Evolutionary conservation across 192 early-diverging fungal species (phyloP).

Genomic region (Coemansia sp.): DNA sequence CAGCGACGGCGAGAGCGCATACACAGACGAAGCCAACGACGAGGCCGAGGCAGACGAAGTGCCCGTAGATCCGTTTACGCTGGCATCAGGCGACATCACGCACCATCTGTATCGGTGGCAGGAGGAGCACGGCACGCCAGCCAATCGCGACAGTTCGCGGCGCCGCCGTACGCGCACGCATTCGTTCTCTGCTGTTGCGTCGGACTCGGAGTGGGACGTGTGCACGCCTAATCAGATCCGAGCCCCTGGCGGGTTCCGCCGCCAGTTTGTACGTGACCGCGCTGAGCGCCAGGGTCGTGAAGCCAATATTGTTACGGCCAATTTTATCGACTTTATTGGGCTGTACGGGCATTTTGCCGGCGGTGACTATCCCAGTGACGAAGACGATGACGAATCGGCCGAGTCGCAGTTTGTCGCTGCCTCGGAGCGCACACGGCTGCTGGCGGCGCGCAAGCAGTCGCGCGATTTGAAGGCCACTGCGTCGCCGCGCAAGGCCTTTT

Average conservation of each 20-base stretch:
- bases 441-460: constrained; percentile 14
- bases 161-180: constrained; percentile 27
- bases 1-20: constrained; percentile 19
- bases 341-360: constrained; percentile 94
- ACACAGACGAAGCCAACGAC: constrained; percentile 15
- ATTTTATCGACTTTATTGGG: constrained; percentile 91
- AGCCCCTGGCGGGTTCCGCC: constrained; percentile 85
- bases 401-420: constrained; percentile 2
- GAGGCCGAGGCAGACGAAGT: constrained; percentile 15
- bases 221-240: constrained; percentile 56
- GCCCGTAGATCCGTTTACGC: constrained; percentile 52
- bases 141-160: constrained; percentile 11
- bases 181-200: constrained; percentile 50
- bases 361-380: constrained; percentile 82
- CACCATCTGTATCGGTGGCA: constrained; percentile 90
- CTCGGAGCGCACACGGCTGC: constrained; percentile 20
- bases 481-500: constrained; percentile 69
- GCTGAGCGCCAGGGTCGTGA: constrained; percentile 62
- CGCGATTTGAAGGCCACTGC: constrained; percentile 57
- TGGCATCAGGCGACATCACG: constrained; percentile 77
- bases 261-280: constrained; percentile 78
- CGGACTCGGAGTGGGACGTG: constrained; percentile 59
- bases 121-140: constrained; percentile 50
- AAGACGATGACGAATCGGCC: constrained; percentile 60
- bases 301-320: constrained; percentile 75